Base-by-base conservation (phyloP, 23 red algal genomes). In the Cyanidiococcus yangmingshanensis region DNA sequence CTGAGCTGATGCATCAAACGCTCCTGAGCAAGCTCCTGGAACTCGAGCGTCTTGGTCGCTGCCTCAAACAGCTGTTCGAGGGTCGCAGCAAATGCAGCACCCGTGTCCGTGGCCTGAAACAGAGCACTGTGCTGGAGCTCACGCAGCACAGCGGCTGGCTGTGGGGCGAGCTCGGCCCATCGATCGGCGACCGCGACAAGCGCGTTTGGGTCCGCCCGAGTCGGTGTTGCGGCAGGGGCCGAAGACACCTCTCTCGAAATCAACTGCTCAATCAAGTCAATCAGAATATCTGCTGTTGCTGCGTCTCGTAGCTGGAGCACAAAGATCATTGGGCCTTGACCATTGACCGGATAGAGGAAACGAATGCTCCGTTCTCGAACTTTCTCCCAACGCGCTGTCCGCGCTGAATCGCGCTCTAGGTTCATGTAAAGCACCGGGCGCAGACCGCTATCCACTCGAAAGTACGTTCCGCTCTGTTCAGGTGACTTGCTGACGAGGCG, bases 351-450 rank as follows among this genome's bases (percentile, higher is more conserved):
- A 71, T 30, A 71, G 16, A 71, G n/a, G 27, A 71, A 71, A 2
- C 63, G 63, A 29, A 71, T 35, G 27, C n/a, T 71, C 7, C 63
- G 63, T 35, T 71, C 63, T 12, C 63, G 63, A 25, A 71, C 63
- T 71, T 71, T 71, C 27, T 71, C 63, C 63, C 63, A 71, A 17
- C 63, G n/a, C n/a, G 63, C 63, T 17, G 21, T 35, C 3, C 63
- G 63, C 27, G 63, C n/a, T 29, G 63, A 7, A 7, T 71, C 63
- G 63, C 32, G 63, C n/a, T 35, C 63, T 7, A 71, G 63, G 3
- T 30, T 35, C 16, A 35, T 2, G 63, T 71, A 32, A 25, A 71
- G 63, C n/a, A 71, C 63, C 27, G 32, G n/a, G n/a, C n/a, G 21
- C 63, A 71, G 32, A 29, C 63, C 63, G n/a, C n/a, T 32, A 29